Percentiles rank a stretch among this genome's conserved stretches.
These are phyloP conservation scores for Leccinum aurantiacum DNA, from an alignment of 768 basidiomycete species.

Conservation along the genomic window DNA sequence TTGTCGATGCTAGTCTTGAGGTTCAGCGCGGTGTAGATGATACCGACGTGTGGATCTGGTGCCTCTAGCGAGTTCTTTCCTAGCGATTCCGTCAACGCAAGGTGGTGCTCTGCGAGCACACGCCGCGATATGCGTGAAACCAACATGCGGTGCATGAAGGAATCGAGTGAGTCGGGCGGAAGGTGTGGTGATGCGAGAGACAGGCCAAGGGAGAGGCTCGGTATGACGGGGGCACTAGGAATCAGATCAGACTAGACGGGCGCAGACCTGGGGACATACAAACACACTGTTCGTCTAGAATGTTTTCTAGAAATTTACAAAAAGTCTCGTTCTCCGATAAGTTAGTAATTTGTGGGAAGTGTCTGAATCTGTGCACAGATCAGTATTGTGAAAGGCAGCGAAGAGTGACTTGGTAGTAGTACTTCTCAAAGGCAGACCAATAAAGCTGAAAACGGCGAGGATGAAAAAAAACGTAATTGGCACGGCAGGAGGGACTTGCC, in stretches of 20 bases:
- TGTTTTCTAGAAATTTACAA: conserved; percentile 62
- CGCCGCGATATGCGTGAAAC: conserved; percentile 87
- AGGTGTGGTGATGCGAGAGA: conserved; percentile 83
- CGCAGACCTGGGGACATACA: conserved; percentile 1
- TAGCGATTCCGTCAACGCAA: conserved; percentile 69
- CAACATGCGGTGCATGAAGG: conserved; percentile 90
- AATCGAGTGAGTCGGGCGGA: conserved; percentile 73
- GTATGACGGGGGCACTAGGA: conserved; percentile 70
- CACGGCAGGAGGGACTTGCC: conserved; percentile 42
- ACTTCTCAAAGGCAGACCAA: conserved; percentile 88
- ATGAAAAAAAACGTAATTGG: conserved; percentile 3
- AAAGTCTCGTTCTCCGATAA: conserved; percentile 76
- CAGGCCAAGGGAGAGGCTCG: conserved; percentile 77
- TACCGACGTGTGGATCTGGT: conserved; percentile 70
- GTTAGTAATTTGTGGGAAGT: conserved; percentile 69
- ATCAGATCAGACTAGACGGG: conserved; percentile 9
- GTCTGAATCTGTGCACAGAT: conserved; percentile 55
- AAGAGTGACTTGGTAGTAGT: conserved; percentile 11
- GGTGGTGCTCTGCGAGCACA: conserved; percentile 87
- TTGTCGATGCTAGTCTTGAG: conserved; percentile 69
- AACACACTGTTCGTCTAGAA: conserved; percentile 77
- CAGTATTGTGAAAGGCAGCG: conserved; percentile 6
- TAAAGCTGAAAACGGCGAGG: conserved; percentile 54
- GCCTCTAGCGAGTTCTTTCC: conserved; percentile 34
- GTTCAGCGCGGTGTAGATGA: conserved; percentile 76